Conservation (phyloP, 208 protist species). For the Trichomonas tenax region DNA sequence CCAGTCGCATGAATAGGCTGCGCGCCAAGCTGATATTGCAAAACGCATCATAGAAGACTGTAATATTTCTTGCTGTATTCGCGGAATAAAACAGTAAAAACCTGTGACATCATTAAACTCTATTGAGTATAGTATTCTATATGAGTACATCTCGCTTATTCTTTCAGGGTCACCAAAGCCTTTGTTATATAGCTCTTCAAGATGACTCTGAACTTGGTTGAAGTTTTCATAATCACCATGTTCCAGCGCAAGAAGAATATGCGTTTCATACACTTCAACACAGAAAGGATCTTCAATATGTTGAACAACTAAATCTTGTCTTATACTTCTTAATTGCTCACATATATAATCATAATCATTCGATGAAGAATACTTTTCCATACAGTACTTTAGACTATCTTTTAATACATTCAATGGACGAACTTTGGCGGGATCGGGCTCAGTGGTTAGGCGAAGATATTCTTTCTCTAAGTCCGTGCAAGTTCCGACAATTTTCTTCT, state of each 20-base stretch:
- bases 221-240: not conserved
- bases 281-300: not conserved
- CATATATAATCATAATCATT: conserved; percentile 5
- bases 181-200: not conserved
- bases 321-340: not conserved
- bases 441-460: not conserved
- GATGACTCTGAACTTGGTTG: not conserved
- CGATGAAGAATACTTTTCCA: not conserved
- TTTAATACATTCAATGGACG: not conserved
- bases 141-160: not conserved
- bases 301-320: not conserved
- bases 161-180: not conserved
- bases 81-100: not conserved
- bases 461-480: not conserved
- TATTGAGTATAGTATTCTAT: not conserved
- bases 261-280: not conserved
- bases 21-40: not conserved
- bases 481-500: not conserved
- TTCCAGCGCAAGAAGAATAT: not conserved
- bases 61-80: not conserved
- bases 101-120: not conserved
- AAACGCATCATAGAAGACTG: not conserved
- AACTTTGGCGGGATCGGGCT: not conserved
- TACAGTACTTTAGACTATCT: not conserved
- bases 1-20: not conserved